A percentile compares a stretch with the other conserved stretches of the same genome.
Conservation (phyloP, 768 basidiomycete species). For the Tremella mesenterica region DNA sequence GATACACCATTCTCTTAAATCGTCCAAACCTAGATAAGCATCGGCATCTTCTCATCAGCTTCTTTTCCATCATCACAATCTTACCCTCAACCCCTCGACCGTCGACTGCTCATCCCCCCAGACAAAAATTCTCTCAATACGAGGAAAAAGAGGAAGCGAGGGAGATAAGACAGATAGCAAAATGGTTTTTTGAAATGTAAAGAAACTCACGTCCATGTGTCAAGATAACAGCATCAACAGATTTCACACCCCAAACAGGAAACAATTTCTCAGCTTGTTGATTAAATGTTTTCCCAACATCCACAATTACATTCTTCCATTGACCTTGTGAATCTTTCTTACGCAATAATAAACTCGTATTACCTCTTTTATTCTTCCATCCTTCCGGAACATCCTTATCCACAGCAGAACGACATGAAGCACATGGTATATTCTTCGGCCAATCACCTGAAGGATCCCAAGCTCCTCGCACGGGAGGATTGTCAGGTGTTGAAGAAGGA, state of each 20-base stretch:
- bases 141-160: no score
- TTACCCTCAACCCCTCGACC: background rate
- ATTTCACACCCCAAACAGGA: conserved; percentile 64
- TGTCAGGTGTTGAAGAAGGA: conserved; percentile 50
- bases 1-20: conserved; percentile 55
- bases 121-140: no score
- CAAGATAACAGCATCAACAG: conserved; percentile 64
- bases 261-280: conserved; percentile 46
- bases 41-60: conserved; percentile 34
- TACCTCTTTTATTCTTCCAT: conserved; percentile 73
- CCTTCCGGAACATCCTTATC: conserved; percentile 52
- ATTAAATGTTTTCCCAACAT: conserved; percentile 73
- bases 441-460: conserved; percentile 22
- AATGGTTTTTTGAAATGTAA: background rate
- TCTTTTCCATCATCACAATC: background rate
- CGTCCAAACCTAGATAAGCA: conserved; percentile 84
- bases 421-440: conserved; percentile 33
- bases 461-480: no score
- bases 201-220: conserved; percentile 72
- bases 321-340: conserved; percentile 52
- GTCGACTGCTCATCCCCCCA: background rate
- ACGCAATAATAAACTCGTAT: conserved; percentile 63
- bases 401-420: conserved; percentile 50
- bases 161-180: background rate
- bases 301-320: conserved; percentile 63